phyloP scores from a whole-genome alignment of 73 alveolate species.

The Loxodes magnus region DNA sequence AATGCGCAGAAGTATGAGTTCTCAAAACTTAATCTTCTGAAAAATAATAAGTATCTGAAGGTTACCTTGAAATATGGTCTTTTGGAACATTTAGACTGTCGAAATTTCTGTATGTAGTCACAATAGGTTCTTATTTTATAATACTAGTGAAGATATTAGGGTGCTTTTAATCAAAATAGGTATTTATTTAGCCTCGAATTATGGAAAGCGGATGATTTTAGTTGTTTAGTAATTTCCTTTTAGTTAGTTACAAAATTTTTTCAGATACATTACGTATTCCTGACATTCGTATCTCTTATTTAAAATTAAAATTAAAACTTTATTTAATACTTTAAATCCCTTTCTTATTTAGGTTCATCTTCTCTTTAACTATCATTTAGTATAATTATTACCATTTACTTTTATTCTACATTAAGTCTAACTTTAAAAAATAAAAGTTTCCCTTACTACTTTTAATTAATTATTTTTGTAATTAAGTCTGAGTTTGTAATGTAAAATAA shows the following conservation, averaged over 20 bases:
- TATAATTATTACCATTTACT: no score
- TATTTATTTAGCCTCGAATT: slow-evolving; percentile 14
- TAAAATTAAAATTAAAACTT: no score
- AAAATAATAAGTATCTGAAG: slow-evolving; percentile 68
- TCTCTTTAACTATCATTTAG: no score
- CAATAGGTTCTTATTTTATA: slow-evolving; percentile 51
- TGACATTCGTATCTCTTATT: no score
- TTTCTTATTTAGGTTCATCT: no score
- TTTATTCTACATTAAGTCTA: no score
- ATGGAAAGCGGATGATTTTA: slow-evolving; percentile 46
- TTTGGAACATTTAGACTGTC: slow-evolving; percentile 62
- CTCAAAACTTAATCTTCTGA: slow-evolving; percentile 43
- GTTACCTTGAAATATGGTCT: slow-evolving; percentile 58
- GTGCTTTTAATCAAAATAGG: slow-evolving; percentile 14
- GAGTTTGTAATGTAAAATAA: no score
- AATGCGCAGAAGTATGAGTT: slow-evolving; percentile 79
- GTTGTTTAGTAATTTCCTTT: slow-evolving; percentile 18
- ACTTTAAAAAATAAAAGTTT: no score
- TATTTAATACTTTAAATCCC: no score
- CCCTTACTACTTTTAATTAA: no score
- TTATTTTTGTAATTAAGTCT: no score
- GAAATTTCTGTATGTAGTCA: slow-evolving; percentile 49
- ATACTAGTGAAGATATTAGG: slow-evolving; percentile 18
- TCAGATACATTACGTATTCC: slow-evolving; percentile 30
- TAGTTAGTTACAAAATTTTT: slow-evolving; percentile 21